phyloP scores from a whole-genome alignment of 306 rosid species.

The Dryas octopetala region DNA sequence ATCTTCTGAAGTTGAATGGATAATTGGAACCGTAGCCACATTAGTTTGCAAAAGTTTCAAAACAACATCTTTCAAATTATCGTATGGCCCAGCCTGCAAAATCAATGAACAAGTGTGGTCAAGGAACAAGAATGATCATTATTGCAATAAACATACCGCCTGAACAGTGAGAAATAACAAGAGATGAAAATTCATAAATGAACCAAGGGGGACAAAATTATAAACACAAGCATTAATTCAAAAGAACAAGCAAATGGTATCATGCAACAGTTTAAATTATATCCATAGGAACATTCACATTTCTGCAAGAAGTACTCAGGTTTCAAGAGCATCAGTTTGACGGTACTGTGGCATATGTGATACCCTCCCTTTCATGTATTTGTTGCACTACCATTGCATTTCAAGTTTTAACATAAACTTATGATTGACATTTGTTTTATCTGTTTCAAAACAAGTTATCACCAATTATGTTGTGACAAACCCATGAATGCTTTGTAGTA shows the following conservation, averaged over 20 bases:
- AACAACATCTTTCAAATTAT: constrained; percentile 82
- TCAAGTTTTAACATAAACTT: neutral
- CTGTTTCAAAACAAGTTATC: neutral
- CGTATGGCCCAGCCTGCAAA: constrained; percentile 84
- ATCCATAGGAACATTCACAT: neutral
- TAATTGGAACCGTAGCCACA: constrained; percentile 87
- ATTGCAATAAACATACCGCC: neutral
- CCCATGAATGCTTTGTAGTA: neutral
- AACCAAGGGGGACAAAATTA: neutral
- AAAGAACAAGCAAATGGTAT: neutral
- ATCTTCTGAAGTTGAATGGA: constrained; percentile 75
- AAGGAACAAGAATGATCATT: neutral
- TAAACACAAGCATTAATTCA: neutral
- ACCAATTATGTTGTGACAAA: neutral
- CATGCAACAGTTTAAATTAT: neutral
- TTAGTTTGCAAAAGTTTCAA: constrained; percentile 76
- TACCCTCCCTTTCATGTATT: neutral
- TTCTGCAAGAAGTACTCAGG: neutral
- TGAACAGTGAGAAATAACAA: constrained; percentile 1
- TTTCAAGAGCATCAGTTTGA: neutral
- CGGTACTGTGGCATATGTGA: neutral
- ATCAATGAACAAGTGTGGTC: neutral
- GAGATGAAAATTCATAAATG: neutral
- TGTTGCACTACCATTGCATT: neutral
- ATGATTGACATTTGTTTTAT: neutral